Percentiles rank a stretch among this genome's conserved stretches.
These are phyloP conservation scores for Rhododendron mucronatum DNA, from an alignment of 148 eudicot genomes.

Conservation along the genomic window DNA sequence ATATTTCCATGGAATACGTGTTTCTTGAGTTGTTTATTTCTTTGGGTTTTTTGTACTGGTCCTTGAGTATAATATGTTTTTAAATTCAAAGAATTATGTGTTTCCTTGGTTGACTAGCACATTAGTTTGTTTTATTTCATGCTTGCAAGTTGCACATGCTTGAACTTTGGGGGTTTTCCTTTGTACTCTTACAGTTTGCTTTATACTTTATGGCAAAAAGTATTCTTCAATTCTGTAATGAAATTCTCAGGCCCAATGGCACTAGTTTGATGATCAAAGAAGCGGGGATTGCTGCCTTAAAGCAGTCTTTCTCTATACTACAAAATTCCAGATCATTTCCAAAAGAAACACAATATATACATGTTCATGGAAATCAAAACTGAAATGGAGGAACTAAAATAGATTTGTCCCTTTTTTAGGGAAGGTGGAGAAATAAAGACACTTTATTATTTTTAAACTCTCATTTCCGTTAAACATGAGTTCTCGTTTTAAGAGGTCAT, in stretches of 20 bases:
- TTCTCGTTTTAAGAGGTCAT: neutral
- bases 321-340: neutral
- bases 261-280: neutral
- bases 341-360: neutral
- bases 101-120: neutral
- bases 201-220: neutral
- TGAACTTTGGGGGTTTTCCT: neutral
- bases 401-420: neutral
- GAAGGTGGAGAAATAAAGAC: neutral
- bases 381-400: neutral
- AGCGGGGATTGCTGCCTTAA: neutral
- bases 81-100: neutral
- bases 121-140: neutral
- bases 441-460: neutral
- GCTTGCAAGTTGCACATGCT: neutral
- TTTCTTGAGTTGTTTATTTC: neutral
- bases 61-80: neutral
- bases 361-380: neutral
- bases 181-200: neutral
- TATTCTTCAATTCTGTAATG: neutral
- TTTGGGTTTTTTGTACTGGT: neutral
- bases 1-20: neutral
- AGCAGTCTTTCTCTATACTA: neutral
- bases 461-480: too few species aligned
- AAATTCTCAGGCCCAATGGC: neutral